Base-by-base conservation (phyloP, 768 basidiomycete genomes). In the Hygrocybe punicea region DNA sequence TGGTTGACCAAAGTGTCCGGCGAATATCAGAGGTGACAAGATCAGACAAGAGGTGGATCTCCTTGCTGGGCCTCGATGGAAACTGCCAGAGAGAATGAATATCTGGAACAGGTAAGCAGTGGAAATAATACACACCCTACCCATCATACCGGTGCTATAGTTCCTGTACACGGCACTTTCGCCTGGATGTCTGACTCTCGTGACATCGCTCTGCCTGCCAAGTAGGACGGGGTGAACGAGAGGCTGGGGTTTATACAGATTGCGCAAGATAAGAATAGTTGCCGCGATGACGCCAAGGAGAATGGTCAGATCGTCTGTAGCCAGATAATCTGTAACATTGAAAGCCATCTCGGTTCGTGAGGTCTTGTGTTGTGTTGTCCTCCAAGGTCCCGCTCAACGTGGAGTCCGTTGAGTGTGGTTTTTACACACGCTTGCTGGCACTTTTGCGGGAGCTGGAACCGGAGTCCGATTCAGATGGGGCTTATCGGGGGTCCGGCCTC, bases 171-270 rank as follows among this genome's bases (percentile, higher is more conserved):
- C 77, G 0, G 92, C 91, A 63, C 91, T 93, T 73, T 95, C 89
- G 7, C 81, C 78, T 11, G 87, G 80, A 65, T 91, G 86, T 53
- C 94, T 78, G 3, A 94, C 91, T 50, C 86, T 80, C 11, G 85
- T 86, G 24, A 88, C 87, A 69, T 97, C 95, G 63, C 91, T 92
- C 78, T 98, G 94, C 50, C 93, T 78, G 6, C 94, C 93, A 1
- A 98, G 81, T 8, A 96, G 79, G 62, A 98, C 89, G n/a, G 94
- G 94, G 65, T 97, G 94, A 0, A 95, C 93, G 42, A 95, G 82
- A 2, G 88, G 86, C 62, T 89, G 88, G 3, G 88, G 89, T 62
- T 82, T 89, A 73, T 91, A 89, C 58, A 90, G 74, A 67, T 84
- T 91, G 65, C 85, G 85, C 44, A 91, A 76, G 33, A 91, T 78